Evolutionary conservation across 1,139 yeast genomes (phyloP).

Genomic region (Pichia sp.): DNA sequence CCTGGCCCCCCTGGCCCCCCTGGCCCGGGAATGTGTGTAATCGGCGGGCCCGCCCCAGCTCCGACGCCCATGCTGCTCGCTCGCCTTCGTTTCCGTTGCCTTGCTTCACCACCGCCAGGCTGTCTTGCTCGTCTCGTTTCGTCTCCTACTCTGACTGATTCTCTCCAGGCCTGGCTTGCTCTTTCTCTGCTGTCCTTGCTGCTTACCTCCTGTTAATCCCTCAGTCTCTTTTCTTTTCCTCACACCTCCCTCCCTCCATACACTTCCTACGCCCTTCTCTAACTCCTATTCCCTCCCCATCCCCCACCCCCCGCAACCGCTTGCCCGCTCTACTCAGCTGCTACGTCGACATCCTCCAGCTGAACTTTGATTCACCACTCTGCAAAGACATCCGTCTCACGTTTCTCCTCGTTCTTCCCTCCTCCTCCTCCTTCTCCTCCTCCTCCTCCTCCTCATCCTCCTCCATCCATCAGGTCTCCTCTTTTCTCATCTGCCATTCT

Average conservation of each 20-base stretch:
- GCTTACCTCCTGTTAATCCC: too few species aligned
- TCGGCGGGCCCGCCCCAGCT: background rate
- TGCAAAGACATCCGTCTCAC: background rate
- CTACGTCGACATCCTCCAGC: too few species aligned
- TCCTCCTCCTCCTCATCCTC: background rate
- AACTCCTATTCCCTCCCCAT: background rate
- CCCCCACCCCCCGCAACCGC: background rate
- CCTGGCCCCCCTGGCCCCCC: too few species aligned
- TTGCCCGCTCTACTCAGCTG: background rate
- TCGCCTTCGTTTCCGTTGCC: background rate
- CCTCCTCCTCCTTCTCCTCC: background rate
- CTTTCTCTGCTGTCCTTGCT: background rate
- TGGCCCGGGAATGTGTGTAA: too few species aligned
- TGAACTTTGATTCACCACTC: too few species aligned
- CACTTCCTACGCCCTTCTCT: background rate
- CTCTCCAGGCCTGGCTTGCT: too few species aligned
- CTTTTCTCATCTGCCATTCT: background rate
- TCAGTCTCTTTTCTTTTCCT: background rate
- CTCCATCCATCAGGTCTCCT: background rate
- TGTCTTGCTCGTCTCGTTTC: too few species aligned
- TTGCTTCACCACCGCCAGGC: too few species aligned
- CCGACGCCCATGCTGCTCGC: background rate
- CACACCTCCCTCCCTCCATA: background rate
- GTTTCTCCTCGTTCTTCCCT: slow-evolving; percentile 1
- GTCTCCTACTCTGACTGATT: too few species aligned